Percentiles rank a stretch among this genome's conserved stretches.
Conservation (phyloP, 192 early-diverging fungal genomes). For the Kickxella alabastrina region DNA sequence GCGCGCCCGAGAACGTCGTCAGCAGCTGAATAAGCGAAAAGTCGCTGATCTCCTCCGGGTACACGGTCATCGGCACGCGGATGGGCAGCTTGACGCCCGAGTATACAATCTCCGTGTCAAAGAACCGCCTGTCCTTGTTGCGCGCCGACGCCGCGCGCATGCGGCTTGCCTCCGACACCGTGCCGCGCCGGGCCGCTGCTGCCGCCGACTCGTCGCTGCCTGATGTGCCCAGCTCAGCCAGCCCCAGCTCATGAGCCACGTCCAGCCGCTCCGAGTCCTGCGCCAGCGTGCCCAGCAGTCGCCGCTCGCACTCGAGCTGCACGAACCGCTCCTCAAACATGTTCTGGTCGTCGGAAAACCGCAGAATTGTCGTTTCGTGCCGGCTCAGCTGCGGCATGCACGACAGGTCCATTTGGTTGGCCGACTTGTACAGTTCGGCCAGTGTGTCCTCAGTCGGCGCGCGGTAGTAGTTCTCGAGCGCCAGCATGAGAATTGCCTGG, state of each 20-base stretch:
- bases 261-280: conserved; percentile 19
- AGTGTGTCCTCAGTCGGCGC: conserved; percentile 69
- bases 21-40: conserved; percentile 81
- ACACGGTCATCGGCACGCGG: conserved; percentile 80
- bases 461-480: conserved; percentile 88
- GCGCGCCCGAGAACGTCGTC: conserved; percentile 60
- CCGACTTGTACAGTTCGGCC: conserved; percentile 72
- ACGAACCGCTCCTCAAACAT: conserved; percentile 82
- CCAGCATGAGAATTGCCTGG: conserved; percentile 84
- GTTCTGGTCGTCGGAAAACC: conserved; percentile 75
- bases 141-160: conserved; percentile 50
- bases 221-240: conserved; percentile 15
- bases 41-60: conserved; percentile 88
- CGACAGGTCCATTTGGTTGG: conserved; percentile 81
- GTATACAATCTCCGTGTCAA: conserved; percentile 82
- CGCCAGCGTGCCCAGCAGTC: conserved; percentile 13
- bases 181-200: conserved; percentile 35
- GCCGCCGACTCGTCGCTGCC: conserved; percentile 27
- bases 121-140: conserved; percentile 85
- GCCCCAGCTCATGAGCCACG: background rate
- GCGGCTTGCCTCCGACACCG: conserved; percentile 52
- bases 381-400: conserved; percentile 73
- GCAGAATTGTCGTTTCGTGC: conserved; percentile 77
- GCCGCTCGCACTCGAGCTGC: conserved; percentile 37
- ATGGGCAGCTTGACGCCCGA: conserved; percentile 81